Conservation (phyloP, 768 basidiomycete genomes). For the Trametes sanguinea region DNA sequence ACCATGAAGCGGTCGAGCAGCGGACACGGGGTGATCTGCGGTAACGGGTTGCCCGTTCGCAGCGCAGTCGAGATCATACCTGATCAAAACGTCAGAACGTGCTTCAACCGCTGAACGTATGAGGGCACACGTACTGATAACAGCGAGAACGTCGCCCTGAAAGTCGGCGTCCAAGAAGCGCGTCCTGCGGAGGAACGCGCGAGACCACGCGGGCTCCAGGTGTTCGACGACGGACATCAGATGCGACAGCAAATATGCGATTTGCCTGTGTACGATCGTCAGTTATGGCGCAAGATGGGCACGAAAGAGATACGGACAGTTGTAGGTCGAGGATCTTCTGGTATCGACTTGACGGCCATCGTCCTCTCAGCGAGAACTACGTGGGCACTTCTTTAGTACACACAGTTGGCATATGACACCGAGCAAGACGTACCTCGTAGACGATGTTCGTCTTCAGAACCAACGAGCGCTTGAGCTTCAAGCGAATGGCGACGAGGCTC, state of each 20-base stretch:
- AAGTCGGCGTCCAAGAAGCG: conserved; percentile 78
- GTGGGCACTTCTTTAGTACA: not conserved
- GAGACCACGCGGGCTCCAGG: conserved; percentile 76
- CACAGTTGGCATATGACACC: too few species aligned
- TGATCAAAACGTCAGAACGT: conserved; percentile 28
- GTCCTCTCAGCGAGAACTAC: conserved; percentile 74
- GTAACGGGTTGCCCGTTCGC: conserved; percentile 71
- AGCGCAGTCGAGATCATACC: conserved; percentile 79
- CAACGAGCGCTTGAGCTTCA: conserved; percentile 67
- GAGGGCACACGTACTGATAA: conserved; percentile 56
- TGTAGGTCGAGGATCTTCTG: conserved; percentile 68
- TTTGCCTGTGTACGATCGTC: conserved; percentile 47
- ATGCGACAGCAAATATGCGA: conserved; percentile 69
- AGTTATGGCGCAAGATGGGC: not conserved
- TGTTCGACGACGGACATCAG: conserved; percentile 71
- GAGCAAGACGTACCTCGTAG: conserved; percentile 55
- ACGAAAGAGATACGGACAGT: conserved; percentile 44
- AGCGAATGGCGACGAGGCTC: conserved; percentile 71
- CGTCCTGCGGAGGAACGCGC: conserved; percentile 73
- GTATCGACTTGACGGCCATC: conserved; percentile 82
- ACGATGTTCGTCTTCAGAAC: conserved; percentile 57
- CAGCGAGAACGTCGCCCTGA: conserved; percentile 82
- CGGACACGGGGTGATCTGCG: conserved; percentile 85
- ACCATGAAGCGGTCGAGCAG: conserved; percentile 49
- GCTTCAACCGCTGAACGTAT: not conserved